Evolutionary conservation across 306 rosid genomes (phyloP).

Genomic region (Quercus aquifolioides): DNA sequence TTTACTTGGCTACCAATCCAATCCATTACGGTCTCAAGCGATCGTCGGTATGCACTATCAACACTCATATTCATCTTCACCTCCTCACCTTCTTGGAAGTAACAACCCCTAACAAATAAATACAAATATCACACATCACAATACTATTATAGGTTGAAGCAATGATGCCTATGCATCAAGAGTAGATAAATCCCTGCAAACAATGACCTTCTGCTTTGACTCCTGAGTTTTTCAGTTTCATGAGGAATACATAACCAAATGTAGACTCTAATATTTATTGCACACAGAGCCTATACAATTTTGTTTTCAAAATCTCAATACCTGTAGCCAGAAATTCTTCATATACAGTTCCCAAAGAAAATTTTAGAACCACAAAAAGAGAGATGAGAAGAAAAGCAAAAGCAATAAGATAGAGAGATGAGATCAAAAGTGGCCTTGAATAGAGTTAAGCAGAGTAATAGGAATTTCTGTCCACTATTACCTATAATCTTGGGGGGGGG

Average conservation of each 20-base stretch:
- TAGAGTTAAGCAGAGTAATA: background rate
- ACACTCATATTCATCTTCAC: conserved; percentile 73
- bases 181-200: conserved; percentile 7
- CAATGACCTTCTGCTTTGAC: background rate
- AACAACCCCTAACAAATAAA: conserved; percentile 65
- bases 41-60: conserved; percentile 59
- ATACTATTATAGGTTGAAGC: background rate
- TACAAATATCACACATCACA: conserved; percentile 23
- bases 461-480: background rate
- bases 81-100: conserved; percentile 69
- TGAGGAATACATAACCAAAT: background rate
- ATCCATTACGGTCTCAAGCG: conserved; percentile 55
- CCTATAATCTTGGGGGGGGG: background rate
- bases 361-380: background rate
- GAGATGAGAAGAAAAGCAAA: background rate
- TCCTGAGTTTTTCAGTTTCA: background rate
- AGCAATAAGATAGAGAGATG: background rate
- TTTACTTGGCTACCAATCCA: conserved; percentile 66
- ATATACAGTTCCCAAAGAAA: background rate
- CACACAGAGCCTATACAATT: background rate
- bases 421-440: background rate
- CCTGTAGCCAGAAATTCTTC: background rate
- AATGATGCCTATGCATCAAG: background rate
- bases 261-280: background rate
- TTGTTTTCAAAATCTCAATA: background rate